Conservation (phyloP, 108 stramenopile genomes). For the Discostella stelligeroides region DNA sequence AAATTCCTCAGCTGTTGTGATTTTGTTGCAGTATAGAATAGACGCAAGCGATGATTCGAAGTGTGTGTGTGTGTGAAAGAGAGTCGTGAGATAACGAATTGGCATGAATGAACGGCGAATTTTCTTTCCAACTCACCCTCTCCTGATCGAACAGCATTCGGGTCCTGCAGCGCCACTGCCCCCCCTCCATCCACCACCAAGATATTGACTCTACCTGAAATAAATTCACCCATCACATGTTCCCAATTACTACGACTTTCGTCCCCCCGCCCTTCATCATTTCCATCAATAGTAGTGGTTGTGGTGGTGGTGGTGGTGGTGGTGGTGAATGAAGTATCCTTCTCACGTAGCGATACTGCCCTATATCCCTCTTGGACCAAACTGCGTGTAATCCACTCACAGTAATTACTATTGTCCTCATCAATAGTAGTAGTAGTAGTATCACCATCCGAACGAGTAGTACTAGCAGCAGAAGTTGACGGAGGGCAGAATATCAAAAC, state of each 20-base stretch:
- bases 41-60: background rate
- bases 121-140: background rate
- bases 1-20: background rate
- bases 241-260: background rate
- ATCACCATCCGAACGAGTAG: no score
- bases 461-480: no score
- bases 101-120: background rate
- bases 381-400: no score
- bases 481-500: no score
- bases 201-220: background rate
- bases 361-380: no score
- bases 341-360: no score
- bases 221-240: background rate
- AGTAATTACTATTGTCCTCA: no score
- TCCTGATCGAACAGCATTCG: background rate
- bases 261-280: background rate
- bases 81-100: background rate
- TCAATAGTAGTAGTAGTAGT: no score
- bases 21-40: no score
- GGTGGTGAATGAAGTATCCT: no score
- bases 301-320: no score
- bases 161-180: background rate
- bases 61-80: background rate
- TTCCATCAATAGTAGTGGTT: no score
- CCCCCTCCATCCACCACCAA: background rate